phyloP scores from a whole-genome alignment of 2,329 filamentous ascomycete species.

The Fusarium staphyleae region DNA sequence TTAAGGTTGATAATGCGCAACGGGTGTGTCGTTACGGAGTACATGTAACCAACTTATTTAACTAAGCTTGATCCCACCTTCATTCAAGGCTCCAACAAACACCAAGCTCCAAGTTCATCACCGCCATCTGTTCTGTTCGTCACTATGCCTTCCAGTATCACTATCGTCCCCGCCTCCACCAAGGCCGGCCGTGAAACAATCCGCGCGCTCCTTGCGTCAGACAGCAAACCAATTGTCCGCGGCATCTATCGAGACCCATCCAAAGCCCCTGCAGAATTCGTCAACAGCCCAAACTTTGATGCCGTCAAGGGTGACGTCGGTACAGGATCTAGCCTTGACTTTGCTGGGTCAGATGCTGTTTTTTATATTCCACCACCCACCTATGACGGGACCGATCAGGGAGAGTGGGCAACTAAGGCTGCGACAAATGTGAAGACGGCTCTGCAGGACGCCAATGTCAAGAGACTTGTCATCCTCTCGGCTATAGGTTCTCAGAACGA shows the following conservation, averaged over 20 bases:
- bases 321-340: slow-evolving; percentile 38
- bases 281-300: slow-evolving; percentile 39
- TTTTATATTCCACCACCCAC: slow-evolving; percentile 47
- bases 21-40: too few relatives aligned
- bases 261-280: slow-evolving; percentile 44
- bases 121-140: too few relatives aligned
- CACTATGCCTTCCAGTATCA: slow-evolving; percentile 44
- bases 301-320: slow-evolving; percentile 44
- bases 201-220: slow-evolving; percentile 35
- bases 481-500: slow-evolving; percentile 43
- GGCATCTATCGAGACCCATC: slow-evolving; percentile 44
- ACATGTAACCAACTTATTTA: too few relatives aligned
- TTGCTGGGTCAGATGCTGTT: slow-evolving; percentile 42
- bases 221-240: slow-evolving; percentile 32
- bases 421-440: slow-evolving; percentile 33
- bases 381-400: slow-evolving; percentile 36
- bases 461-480: slow-evolving; percentile 40
- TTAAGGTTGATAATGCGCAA: too few relatives aligned
- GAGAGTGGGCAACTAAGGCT: slow-evolving; percentile 35
- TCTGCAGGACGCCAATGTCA: slow-evolving; percentile 19
- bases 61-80: too few relatives aligned
- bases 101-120: too few relatives aligned
- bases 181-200: slow-evolving; percentile 44
- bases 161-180: slow-evolving; percentile 46
- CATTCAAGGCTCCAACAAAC: too few relatives aligned